Evolutionary conservation across 139 green algal genomes (phyloP), one percentile per base, ranked within the genome.

Genomic region (Chlamydomonas sp.): DNA sequence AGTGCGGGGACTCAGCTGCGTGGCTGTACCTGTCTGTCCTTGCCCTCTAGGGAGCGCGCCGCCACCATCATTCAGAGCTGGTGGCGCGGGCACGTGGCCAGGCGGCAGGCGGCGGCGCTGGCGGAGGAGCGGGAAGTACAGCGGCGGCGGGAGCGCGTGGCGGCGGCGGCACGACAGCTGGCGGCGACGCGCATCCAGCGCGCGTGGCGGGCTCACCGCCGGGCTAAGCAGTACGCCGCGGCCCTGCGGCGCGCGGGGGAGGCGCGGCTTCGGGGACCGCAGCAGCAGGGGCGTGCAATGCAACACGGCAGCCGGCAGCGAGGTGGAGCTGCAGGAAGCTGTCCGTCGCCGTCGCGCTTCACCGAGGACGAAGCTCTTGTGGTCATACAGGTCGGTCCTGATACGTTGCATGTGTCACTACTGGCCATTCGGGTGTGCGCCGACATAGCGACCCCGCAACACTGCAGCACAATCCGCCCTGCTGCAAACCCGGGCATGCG

Each of bases 11-110:
- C n/a, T n/a, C n/a, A n/a, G n/a, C n/a, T n/a, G n/a, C n/a, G n/a
- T n/a, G n/a, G n/a, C n/a, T n/a, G n/a, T n/a, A n/a, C n/a, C n/a
- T n/a, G n/a, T n/a, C n/a, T n/a, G n/a, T n/a, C n/a, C n/a, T n/a
- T n/a, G n/a, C n/a, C n/a, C n/a, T n/a, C n/a, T 71, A 80, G 83
- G 73, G 83, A 88, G 60, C 83, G 83, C 1, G 83, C 83, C 14
- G 83, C 83, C 31, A 31, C 14, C 6, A 49, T 88, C 10, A 82
- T 88, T 49, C 83, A 88, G 83, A 31, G 49, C 73, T 82, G 74
- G 63, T 63, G 77, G 14, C 74, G 83, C 15, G 83, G 83, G 63
- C 74, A 88, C 73, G 67, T 88, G 49, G 83, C 83, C 16, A 62
- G 83, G 18, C 73, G 83, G 6, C 62, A 67, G 14, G 83, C 75